Base-by-base conservation (phyloP, 495 filamentous ascomycete genomes). In the Glutinoglossum americanum region DNA sequence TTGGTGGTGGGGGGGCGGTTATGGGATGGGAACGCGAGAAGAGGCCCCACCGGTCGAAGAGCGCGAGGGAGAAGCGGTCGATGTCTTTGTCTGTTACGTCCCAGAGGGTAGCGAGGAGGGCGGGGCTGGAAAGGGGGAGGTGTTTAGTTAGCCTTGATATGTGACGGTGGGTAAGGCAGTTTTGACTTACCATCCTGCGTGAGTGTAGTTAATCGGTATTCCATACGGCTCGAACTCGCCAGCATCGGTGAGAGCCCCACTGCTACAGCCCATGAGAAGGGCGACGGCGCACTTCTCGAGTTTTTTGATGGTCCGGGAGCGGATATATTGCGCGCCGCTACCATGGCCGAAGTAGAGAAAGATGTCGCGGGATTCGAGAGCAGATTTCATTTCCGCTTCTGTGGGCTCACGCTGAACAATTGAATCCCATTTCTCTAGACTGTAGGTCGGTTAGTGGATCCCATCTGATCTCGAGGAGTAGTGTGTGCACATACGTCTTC, bases 41-140 rank as follows among this genome's bases (percentile, higher is more conserved):
- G 1, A 98, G 65, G 15, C 92, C 92, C 92, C 92, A 98, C 57
- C 80, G 76, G 65, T 89, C 82, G 54, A 94, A 81, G 2, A 83
- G 71, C 17, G 76, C 71, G 25, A 79, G 78, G 0, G 87, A 81
- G 65, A 96, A 94, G 37, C 89, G 82, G 72, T 98, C 92, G 63
- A 94, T 92, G 66, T 98, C 92, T 61, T 84, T 83, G 63, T 98
- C 92, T 13, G 93, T 98, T 23, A 98, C 92, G 68, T 98, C 92
- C 92, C 92, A 98, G 37, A 98, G 73, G 4, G 85, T 94, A 23
- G 85, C 90, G 0, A 96, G 80, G 19, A 96, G 74, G 10, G 89
- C 87, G 2, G 85, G 82, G 55, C 76, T 60, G 28, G 3, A 15
- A 17, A 39, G 15, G 15, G 5, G 6, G 13, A 0, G 30, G 27